Percentiles rank a stretch among this genome's conserved stretches.
Evolutionary conservation across 139 green algal species (phyloP).

Genomic region (Chlorella sp.): DNA sequence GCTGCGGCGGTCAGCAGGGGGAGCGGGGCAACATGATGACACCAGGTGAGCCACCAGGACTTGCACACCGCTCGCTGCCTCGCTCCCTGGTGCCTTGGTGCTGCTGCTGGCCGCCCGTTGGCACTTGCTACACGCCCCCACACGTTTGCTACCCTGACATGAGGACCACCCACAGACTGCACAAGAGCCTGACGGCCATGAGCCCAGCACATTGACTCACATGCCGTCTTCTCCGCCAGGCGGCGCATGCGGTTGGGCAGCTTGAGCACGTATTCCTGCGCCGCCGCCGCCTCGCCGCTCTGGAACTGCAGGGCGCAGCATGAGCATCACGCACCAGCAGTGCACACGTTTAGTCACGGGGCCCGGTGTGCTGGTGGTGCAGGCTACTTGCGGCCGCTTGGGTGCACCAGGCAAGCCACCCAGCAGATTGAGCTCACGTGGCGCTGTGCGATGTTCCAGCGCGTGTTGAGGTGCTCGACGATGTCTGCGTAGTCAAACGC

Average conservation of each 20-base stretch:
- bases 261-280: slow-evolving; percentile 67
- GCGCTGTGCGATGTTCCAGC: slow-evolving; percentile 65
- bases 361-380: neutral
- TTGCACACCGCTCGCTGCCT: too few relatives aligned
- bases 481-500: slow-evolving; percentile 92
- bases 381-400: neutral
- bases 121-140: too few relatives aligned
- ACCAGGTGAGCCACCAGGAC: too few relatives aligned
- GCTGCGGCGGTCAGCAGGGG: slow-evolving; percentile 4
- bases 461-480: slow-evolving; percentile 86
- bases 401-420: too few relatives aligned
- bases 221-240: slow-evolving; percentile 62
- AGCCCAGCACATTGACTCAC: too few relatives aligned
- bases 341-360: neutral
- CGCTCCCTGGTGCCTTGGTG: too few relatives aligned
- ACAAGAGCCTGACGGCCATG: too few relatives aligned
- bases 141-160: too few relatives aligned
- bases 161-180: too few relatives aligned
- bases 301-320: slow-evolving; percentile 1
- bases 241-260: slow-evolving; percentile 84
- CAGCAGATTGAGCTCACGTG: too few relatives aligned
- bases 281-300: slow-evolving; percentile 56
- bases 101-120: too few relatives aligned
- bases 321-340: neutral
- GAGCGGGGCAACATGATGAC: too few relatives aligned